Evolutionary conservation across 1,139 yeast genomes (phyloP).

Genomic region (Candida frijolesensis): DNA sequence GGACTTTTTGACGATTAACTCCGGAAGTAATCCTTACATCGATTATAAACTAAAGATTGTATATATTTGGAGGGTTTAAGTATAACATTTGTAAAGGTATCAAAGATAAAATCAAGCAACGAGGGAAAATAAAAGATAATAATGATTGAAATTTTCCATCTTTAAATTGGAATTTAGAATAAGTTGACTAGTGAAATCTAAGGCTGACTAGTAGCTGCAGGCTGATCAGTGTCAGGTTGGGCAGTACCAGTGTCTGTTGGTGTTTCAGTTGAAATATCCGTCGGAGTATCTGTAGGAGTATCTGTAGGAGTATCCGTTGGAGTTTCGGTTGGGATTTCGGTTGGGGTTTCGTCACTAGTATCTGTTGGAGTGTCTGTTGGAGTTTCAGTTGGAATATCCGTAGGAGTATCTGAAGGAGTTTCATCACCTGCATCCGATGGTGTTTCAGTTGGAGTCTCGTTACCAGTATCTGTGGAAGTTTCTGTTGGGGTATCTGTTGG

Average conservation of each 20-base stretch:
- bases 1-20: neutral
- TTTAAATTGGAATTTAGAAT: neutral
- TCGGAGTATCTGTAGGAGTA: neutral
- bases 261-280: neutral
- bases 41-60: neutral
- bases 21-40: neutral
- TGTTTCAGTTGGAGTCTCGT: neutral
- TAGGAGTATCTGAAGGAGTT: neutral
- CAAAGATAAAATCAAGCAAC: neutral
- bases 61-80: neutral
- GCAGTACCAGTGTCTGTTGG: neutral
- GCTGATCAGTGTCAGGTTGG: neutral
- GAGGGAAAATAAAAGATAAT: neutral
- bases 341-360: neutral
- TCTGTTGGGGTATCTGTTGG: neutral
- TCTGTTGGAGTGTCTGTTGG: neutral
- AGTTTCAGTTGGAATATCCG: neutral
- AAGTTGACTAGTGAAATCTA: neutral
- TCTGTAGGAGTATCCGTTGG: neutral
- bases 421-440: neutral
- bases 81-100: neutral
- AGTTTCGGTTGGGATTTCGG: neutral
- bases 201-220: neutral
- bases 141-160: neutral
- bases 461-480: neutral